Conservation (phyloP, 1,284 basidiomycete genomes). For the Ceratobasidium sp. region DNA sequence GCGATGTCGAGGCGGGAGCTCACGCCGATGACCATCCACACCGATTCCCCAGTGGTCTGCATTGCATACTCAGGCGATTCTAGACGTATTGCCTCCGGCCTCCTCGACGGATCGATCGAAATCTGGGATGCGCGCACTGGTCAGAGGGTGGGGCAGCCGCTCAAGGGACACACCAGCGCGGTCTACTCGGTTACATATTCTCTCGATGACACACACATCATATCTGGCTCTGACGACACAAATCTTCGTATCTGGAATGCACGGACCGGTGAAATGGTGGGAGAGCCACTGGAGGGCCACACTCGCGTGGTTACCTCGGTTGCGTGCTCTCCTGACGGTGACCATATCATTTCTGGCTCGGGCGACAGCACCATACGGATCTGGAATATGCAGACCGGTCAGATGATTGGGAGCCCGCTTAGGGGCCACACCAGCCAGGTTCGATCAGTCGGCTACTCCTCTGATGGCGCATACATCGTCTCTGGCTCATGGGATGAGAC, state of each 20-base stretch:
- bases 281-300: constrained; percentile 22
- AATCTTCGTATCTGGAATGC: constrained; percentile 39
- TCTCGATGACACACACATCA: constrained; percentile 52
- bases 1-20: no score
- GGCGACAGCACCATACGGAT: neutral
- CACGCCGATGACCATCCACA: no score
- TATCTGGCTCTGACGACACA: constrained; percentile 16
- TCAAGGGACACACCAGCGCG: constrained; percentile 61
- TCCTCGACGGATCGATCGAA: neutral
- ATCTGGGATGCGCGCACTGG: constrained; percentile 60
- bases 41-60: neutral
- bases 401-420: neutral
- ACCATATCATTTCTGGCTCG: neutral
- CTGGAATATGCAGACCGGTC: constrained; percentile 13
- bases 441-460: neutral
- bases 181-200: constrained; percentile 62
- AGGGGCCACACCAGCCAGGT: neutral
- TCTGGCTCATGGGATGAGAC: neutral
- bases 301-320: neutral
- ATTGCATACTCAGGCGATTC: constrained; percentile 28
- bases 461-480: no score
- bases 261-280: neutral
- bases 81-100: neutral
- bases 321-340: neutral
- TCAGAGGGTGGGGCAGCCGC: constrained; percentile 53